A percentile compares a stretch with the other conserved stretches of the same genome.
These are phyloP conservation scores for Avena sativa DNA, from an alignment of 176 grass and related monocot genomes.

Conservation along the genomic window DNA sequence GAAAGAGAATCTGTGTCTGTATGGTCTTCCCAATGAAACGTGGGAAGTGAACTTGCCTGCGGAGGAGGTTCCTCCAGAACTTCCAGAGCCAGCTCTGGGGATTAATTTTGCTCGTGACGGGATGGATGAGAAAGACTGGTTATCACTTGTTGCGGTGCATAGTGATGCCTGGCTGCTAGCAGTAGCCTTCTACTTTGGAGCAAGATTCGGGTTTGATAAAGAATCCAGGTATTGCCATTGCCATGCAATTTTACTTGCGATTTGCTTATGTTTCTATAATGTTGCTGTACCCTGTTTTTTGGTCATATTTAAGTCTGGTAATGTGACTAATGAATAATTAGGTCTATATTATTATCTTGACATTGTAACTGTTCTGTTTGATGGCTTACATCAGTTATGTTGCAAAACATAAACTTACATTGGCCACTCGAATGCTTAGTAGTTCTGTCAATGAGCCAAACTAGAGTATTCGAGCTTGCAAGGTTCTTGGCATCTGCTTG, in stretches of 20 bases:
- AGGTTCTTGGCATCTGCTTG: not conserved
- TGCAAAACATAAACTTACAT: slow-evolving; percentile 4
- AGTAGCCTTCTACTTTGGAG: slow-evolving; percentile 91
- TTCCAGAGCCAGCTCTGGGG: slow-evolving; percentile 91
- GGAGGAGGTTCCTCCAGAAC: slow-evolving; percentile 95
- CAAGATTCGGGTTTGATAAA: slow-evolving; percentile 94
- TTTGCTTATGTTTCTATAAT: slow-evolving; percentile 1
- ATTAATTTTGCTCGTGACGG: slow-evolving; percentile 98
- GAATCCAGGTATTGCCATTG: slow-evolving; percentile 72
- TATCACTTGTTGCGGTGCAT: slow-evolving; percentile 88
- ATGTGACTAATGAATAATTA: slow-evolving; percentile 2
- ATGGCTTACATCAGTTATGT: not conserved
- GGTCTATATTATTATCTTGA: slow-evolving; percentile 1
- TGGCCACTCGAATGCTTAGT: not conserved
- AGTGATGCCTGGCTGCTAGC: slow-evolving; percentile 89
- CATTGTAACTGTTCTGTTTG: slow-evolving; percentile 20
- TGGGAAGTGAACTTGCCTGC: slow-evolving; percentile 96
- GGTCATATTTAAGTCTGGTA: slow-evolving; percentile 13
- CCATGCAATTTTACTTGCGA: slow-evolving; percentile 7
- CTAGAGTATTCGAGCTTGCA: not conserved
- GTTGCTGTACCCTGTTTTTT: not conserved
- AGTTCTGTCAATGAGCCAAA: not conserved
- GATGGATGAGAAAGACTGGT: slow-evolving; percentile 96
- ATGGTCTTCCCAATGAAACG: slow-evolving; percentile 95
- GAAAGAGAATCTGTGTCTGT: slow-evolving; percentile 95